Percentiles rank a stretch among this genome's conserved stretches.
Evolutionary conservation across 225 moss, liverwort and hornwort genomes (phyloP).

Genomic region (Asterella californica): DNA sequence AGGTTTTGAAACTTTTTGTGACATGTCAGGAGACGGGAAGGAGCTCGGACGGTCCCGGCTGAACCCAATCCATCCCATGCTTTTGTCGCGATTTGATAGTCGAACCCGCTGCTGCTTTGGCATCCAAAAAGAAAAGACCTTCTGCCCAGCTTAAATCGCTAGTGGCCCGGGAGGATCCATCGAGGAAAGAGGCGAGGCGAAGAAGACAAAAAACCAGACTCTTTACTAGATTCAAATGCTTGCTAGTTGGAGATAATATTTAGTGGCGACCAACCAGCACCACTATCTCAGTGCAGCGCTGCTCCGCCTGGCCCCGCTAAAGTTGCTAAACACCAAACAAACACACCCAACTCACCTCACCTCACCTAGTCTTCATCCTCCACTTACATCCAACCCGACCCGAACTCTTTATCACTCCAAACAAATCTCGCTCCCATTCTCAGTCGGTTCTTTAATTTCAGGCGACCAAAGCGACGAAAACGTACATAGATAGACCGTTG

Average conservation of each 20-base stretch:
- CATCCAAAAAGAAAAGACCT: neutral
- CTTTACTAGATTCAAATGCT: neutral
- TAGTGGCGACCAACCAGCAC: neutral
- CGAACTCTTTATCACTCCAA: too few relatives aligned
- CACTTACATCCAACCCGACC: too few relatives aligned
- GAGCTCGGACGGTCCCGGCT: neutral
- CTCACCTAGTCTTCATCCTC: too few relatives aligned
- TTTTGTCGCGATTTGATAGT: neutral
- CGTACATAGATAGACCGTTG: constrained; percentile 6
- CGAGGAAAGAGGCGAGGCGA: neutral
- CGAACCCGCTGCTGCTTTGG: neutral
- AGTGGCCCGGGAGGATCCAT: neutral
- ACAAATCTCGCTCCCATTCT: too few relatives aligned
- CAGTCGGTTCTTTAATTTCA: too few relatives aligned
- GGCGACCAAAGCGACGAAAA: neutral
- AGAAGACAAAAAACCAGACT: neutral
- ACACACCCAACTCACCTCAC: too few relatives aligned
- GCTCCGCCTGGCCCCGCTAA: too few relatives aligned
- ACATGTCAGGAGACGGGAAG: neutral
- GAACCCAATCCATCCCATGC: neutral
- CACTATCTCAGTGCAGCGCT: neutral
- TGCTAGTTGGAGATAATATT: neutral
- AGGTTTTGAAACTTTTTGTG: neutral
- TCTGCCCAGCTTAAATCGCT: too few relatives aligned
- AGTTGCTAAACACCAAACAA: too few relatives aligned